phyloP scores from a whole-genome alignment of 805 yeast genomes.

The Candida tallmaniae region DNA sequence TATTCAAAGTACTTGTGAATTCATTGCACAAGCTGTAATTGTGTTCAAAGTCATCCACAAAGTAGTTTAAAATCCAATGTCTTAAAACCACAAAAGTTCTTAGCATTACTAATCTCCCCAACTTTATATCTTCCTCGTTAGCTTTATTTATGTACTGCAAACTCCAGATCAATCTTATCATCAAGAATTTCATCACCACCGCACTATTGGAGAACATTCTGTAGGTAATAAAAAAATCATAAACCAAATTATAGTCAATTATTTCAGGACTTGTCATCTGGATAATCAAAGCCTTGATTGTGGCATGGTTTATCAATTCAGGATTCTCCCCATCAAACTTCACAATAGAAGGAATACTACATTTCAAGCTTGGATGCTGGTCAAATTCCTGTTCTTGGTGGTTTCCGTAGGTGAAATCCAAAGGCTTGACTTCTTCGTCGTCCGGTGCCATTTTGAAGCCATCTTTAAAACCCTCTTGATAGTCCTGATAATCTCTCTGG shows the following conservation, averaged over 20 bases:
- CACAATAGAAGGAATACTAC: slow-evolving; percentile 18
- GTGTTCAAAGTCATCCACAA: slow-evolving; percentile 65
- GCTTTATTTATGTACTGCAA: slow-evolving; percentile 38
- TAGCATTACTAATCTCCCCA: slow-evolving; percentile 65
- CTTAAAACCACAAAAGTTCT: slow-evolving; percentile 83
- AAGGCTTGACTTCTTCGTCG: too few species aligned
- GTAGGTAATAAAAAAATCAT: slow-evolving; percentile 85
- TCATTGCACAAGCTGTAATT: slow-evolving; percentile 29
- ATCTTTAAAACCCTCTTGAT: too few species aligned
- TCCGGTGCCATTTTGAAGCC: too few species aligned
- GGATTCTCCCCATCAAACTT: slow-evolving; percentile 31
- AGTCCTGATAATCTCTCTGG: too few species aligned
- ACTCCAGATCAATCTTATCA: slow-evolving; percentile 72
- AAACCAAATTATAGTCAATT: slow-evolving; percentile 70
- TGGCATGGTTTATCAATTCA: slow-evolving; percentile 32
- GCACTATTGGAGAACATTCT: slow-evolving; percentile 61
- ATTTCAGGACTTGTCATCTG: slow-evolving; percentile 68
- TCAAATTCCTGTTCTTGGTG: slow-evolving; percentile 37
- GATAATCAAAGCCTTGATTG: slow-evolving; percentile 46
- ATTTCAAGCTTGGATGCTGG: slow-evolving; percentile 33
- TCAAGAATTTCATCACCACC: slow-evolving; percentile 55
- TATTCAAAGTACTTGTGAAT: slow-evolving; percentile 46
- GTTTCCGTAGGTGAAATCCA: slow-evolving; percentile 5
- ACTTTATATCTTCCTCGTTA: slow-evolving; percentile 21
- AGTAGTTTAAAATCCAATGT: slow-evolving; percentile 88